phyloP scores from a whole-genome alignment of 768 basidiomycete genomes.

The Lactarius psammicola region DNA sequence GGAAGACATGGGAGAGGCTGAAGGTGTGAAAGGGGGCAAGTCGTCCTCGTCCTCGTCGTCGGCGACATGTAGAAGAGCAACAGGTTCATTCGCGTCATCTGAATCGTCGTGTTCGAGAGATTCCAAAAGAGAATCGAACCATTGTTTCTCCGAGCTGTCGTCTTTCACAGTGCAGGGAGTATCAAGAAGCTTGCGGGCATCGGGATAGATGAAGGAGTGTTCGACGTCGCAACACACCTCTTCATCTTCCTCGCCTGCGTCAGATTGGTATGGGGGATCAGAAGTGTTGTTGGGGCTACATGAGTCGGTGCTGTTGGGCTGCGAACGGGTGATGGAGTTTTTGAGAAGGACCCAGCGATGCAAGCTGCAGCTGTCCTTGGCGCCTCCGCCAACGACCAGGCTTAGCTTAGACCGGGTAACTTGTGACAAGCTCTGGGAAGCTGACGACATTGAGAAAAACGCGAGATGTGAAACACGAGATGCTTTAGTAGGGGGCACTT shows the following conservation, averaged over 20 bases:
- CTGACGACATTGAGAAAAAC: slow-evolving; percentile 48
- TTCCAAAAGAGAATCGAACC: slow-evolving; percentile 81
- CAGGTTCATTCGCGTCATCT: slow-evolving; percentile 48
- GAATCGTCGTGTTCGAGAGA: slow-evolving; percentile 69
- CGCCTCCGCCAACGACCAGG: slow-evolving; percentile 50
- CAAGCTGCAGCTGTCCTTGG: slow-evolving; percentile 68
- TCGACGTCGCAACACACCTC: slow-evolving; percentile 50
- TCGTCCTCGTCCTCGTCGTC: slow-evolving; percentile 75
- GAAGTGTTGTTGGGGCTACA: slow-evolving; percentile 28
- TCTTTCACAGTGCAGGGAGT: slow-evolving; percentile 35
- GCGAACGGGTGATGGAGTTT: slow-evolving; percentile 69
- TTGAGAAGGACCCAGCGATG: slow-evolving; percentile 87
- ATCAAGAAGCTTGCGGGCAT: slow-evolving; percentile 57
- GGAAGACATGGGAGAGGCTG: slow-evolving; percentile 70
- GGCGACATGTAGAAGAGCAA: slow-evolving; percentile 50
- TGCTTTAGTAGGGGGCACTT: slow-evolving; percentile 11
- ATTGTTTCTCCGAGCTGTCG: slow-evolving; percentile 65
- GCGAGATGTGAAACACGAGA: slow-evolving; percentile 24
- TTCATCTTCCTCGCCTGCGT: slow-evolving; percentile 46
- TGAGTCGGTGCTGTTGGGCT: slow-evolving; percentile 41
- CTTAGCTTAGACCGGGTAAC: slow-evolving; percentile 56
- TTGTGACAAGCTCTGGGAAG: slow-evolving; percentile 52
- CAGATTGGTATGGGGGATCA: slow-evolving; percentile 40
- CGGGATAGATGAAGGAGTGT: slow-evolving; percentile 76
- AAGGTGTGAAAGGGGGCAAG: slow-evolving; percentile 53